Conservation (phyloP, 306 rosid species). For the Fragaria nilgerrensis region DNA sequence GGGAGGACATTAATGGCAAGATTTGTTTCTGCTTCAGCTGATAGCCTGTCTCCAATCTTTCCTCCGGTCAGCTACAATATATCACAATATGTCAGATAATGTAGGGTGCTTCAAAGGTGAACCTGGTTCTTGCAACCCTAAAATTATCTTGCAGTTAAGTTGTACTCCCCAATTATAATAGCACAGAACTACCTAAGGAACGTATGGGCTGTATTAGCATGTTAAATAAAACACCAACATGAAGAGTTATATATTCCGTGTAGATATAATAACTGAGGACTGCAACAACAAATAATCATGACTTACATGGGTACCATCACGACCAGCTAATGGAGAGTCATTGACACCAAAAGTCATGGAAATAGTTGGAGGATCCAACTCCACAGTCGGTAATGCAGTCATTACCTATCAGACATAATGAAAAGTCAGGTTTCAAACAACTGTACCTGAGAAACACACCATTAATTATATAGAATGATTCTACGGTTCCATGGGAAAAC, state of each 20-base stretch:
- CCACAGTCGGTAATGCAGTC: constrained; percentile 82
- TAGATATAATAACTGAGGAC: neutral
- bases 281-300: constrained; percentile 25
- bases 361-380: constrained; percentile 97
- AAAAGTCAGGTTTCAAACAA: neutral
- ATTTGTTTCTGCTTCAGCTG: constrained; percentile 97
- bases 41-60: constrained; percentile 77
- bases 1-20: constrained; percentile 98
- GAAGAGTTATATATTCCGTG: neutral
- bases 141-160: neutral
- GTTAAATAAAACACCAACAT: neutral
- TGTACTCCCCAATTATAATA: neutral
- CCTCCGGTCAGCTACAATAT: constrained; percentile 82
- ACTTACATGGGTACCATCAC: constrained; percentile 95
- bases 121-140: neutral
- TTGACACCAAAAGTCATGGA: constrained; percentile 99
- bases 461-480: neutral
- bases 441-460: neutral
- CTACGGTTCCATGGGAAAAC: neutral
- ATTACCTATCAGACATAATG: constrained; percentile 41
- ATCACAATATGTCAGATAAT: constrained; percentile 30
- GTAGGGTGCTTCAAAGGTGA: constrained; percentile 11
- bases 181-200: neutral
- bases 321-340: constrained; percentile 97
- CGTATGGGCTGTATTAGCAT: neutral